A percentile compares a stretch with the other conserved stretches of the same genome.
phyloP scores from a whole-genome alignment of 2,329 filamentous ascomycete species.

The Fusarium sororula region DNA sequence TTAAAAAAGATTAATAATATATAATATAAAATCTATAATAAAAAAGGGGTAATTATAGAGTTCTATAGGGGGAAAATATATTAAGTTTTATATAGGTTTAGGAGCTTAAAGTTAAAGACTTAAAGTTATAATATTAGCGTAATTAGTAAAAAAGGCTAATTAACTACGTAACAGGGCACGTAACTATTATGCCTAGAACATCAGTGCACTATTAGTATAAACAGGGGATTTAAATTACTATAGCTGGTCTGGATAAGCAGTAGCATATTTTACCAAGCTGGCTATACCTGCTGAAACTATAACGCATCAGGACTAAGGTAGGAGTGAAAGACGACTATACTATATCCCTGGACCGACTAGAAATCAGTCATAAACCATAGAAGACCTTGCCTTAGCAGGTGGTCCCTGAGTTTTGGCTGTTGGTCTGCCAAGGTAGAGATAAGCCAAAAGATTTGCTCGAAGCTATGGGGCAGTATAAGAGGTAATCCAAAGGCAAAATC shows the following conservation, averaged over 20 bases:
- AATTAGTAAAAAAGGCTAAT: too few species aligned
- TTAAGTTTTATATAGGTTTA: too few species aligned
- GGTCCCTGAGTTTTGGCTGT: background rate
- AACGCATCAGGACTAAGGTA: background rate
- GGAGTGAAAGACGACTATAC: background rate
- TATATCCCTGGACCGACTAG: background rate
- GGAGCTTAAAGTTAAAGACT: too few species aligned
- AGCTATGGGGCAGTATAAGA: background rate
- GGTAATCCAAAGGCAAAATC: background rate
- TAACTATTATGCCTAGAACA: too few species aligned
- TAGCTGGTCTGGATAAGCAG: background rate
- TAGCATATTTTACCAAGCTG: background rate
- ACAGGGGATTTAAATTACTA: too few species aligned
- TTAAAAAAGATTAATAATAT: too few species aligned
- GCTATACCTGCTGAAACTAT: background rate
- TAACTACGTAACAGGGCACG: too few species aligned
- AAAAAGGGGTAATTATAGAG: too few species aligned
- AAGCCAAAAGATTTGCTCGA: background rate
- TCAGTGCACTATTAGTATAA: too few species aligned
- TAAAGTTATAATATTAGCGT: too few species aligned
- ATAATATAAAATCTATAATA: too few species aligned
- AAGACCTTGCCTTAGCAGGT: background rate
- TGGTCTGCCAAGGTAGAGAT: background rate
- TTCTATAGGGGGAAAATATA: too few species aligned
- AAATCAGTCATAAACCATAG: background rate